Evolutionary conservation across 805 yeast genomes (phyloP).

Genomic region (Nakazawaea pomicola): DNA sequence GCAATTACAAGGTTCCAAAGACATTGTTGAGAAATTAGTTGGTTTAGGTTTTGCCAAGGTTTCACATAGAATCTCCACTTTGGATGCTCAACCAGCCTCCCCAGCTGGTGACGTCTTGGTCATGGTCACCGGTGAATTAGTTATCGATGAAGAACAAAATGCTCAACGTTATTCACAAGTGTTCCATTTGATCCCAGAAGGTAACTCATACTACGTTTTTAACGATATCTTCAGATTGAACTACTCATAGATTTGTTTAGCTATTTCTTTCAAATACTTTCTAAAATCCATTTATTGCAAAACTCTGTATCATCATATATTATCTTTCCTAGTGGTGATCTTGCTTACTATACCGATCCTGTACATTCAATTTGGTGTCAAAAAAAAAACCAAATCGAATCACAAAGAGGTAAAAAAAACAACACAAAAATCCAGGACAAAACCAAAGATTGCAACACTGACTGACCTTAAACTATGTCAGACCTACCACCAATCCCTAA

Average conservation of each 20-base stretch:
- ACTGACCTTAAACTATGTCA: neutral
- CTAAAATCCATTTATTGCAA: too few relatives aligned
- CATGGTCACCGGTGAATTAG: conserved; percentile 94
- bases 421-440: neutral
- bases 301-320: too few relatives aligned
- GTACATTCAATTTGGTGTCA: too few relatives aligned
- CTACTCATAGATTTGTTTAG: conserved; percentile 43
- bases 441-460: too few relatives aligned
- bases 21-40: conserved; percentile 85
- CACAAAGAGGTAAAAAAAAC: too few relatives aligned
- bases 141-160: conserved; percentile 90
- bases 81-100: conserved; percentile 97
- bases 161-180: conserved; percentile 97
- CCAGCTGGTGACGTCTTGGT: conserved; percentile 90
- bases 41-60: conserved; percentile 91
- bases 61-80: conserved; percentile 86
- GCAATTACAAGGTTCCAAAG: conserved; percentile 92
- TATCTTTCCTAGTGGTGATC: too few relatives aligned
- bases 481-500: conserved; percentile 1
- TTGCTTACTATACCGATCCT: too few relatives aligned
- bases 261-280: too few relatives aligned
- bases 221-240: conserved; percentile 96
- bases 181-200: conserved; percentile 94
- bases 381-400: too few relatives aligned
- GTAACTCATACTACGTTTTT: conserved; percentile 85